These are phyloP conservation scores for Syzygium syzygioides DNA, from an alignment of 441 rosid genomes.

Conservation along the genomic window DNA sequence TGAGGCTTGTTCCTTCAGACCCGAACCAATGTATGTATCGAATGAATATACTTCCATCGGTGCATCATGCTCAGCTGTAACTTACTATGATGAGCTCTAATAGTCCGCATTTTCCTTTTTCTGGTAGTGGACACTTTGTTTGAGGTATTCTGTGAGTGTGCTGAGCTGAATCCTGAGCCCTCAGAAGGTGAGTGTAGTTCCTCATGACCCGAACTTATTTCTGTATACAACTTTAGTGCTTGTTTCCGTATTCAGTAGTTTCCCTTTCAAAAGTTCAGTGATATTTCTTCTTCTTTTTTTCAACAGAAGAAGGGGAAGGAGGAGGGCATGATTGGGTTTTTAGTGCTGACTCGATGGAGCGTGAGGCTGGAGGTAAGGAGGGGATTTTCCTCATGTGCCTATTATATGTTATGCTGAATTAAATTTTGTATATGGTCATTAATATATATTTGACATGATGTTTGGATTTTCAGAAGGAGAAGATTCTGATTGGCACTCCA, in stretches of 20 bases:
- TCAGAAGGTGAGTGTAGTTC: conserved; percentile 2
- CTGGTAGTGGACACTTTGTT: conserved; percentile 74
- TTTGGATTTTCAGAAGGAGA: conserved; percentile 28
- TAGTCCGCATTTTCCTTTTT: background rate
- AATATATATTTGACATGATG: background rate
- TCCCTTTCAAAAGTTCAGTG: background rate
- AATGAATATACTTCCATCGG: background rate
- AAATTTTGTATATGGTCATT: background rate
- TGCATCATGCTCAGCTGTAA: background rate
- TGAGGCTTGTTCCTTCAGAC: conserved; percentile 94
- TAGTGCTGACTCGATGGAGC: conserved; percentile 65
- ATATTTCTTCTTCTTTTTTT: background rate
- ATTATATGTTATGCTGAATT: background rate
- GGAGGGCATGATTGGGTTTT: conserved; percentile 54
- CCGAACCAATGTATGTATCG: conserved; percentile 50
- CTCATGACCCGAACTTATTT: background rate
- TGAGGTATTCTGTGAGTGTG: conserved; percentile 82
- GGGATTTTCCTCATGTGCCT: background rate
- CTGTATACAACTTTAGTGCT: background rate
- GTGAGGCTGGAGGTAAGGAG: conserved; percentile 40
- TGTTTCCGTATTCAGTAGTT: background rate
- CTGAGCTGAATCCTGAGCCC: conserved; percentile 93
- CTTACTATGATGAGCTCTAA: background rate
- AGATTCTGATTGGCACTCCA: conserved; percentile 45
- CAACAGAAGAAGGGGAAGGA: conserved; percentile 34